Base-by-base conservation (phyloP, 805 yeast species). In the Myxozyma udenii region DNA sequence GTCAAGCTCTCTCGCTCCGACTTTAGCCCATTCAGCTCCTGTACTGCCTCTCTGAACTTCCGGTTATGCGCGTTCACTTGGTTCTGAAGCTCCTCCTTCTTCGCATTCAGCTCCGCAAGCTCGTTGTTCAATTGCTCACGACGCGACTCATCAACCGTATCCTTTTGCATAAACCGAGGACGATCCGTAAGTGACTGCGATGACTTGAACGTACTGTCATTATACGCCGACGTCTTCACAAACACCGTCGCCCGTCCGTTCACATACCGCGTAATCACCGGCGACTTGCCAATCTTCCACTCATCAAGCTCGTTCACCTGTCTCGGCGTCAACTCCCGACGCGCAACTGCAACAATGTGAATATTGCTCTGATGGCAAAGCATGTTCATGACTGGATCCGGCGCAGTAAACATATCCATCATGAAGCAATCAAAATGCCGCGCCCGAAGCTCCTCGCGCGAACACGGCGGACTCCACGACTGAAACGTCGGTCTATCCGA, bases 391-490 rank as follows among this genome's bases (percentile, higher is more conserved):
- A 91, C 95, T 7, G 78, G 77, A 4, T 67, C 63, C 0, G 96
- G 95, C 0, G 96, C 98, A 2, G 69, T 67, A 2, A 91, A 62
- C 56, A 79, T 79, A 61, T 93, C 96, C 1, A 77, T 67, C 23
- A 89, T 60, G 62, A 79, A 87, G 0, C 95, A 93, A 49, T 86
- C 95, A 66, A 93, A 89, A 0, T 96, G 96, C 21, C 72, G 66
- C 0, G 50, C 32, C 25, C 57, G 62, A 1, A 88, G 60, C 43
- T 74, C 64, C 6, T 71, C 71, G 1, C 51, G 40, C 1, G 54
- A 25, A 38, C 64, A 48, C 4, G 64, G 62, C 14, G 23, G 39
- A 11, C 33, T 26, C 21, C 65, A 53, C 38, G 64, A 54, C 2
- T 61, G 60, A 4, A 57, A 53, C 1, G 51, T 59, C 65, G 48